Base-by-base conservation (phyloP, 78 protist species). In the slime mould (Dictyostelium discoideum) region DNA sequence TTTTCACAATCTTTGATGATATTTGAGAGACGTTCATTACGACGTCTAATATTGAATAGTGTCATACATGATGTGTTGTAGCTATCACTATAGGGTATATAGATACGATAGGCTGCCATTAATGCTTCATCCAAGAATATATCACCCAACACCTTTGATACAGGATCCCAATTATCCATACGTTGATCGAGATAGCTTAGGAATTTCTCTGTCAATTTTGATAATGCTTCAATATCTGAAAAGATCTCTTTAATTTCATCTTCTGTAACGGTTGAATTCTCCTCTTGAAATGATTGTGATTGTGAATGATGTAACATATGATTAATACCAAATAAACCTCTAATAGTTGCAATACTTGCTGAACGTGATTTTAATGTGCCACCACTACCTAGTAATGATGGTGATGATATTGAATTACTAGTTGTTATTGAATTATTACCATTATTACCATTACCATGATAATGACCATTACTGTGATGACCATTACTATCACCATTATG, bases 1-100 rank as follows among this genome's bases (percentile, higher is more conserved):
- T 90, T 86, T 39, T 92, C 92, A 50, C 93, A 92, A 46, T 86
- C 96, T 22, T 86, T 85, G 32, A 94, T 83, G 20, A 77, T 63
- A 5, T 79, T 57, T 9, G 93, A n/a, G 14, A 94, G 32, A 44
- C 77, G 72, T 81, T 83, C 92, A 63, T 69, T 82, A 10, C 87
- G 46, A 11, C 73, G 57, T 46, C 72, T 76, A 40, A 76, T 78
- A 18, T 86, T 87, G 76, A 85, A 94, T 5, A 94, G 18, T 5
- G 85, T 85, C 92, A 87, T 86, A 50, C 93, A 88, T 0, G 65
- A 7, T 11, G 83, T 74, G 40, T 83, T 94, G 84, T 94, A 94
- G 48, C 63, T 76, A 63, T 94, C 96, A 65, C 85, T 69, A 42
- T 24, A 94, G 9, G 86, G 85, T 3, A 94, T 86, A 32, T 87